phyloP scores from a whole-genome alignment of 192 early-diverging fungal species.

The Chytriomyces confervae region DNA sequence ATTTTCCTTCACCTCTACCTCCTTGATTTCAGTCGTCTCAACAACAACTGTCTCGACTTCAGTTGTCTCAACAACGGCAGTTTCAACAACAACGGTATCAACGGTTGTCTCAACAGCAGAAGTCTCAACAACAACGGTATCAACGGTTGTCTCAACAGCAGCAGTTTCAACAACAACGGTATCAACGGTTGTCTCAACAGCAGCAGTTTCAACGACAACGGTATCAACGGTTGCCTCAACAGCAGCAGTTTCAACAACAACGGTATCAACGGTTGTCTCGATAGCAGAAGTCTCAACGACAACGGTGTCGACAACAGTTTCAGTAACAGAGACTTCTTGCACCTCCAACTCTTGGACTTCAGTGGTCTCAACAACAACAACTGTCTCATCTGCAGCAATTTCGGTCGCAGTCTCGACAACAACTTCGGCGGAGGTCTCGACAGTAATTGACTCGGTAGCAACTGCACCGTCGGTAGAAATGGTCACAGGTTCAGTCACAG shows the following conservation, averaged over 20 bases:
- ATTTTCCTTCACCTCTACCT: not conserved
- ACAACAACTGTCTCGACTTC: not conserved
- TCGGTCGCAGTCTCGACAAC: slow-evolving; percentile 9
- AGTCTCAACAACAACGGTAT: too few species aligned
- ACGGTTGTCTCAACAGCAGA: not conserved
- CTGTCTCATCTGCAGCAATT: slow-evolving; percentile 1
- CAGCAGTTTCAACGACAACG: not conserved
- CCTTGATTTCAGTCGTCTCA: not conserved
- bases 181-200: not conserved
- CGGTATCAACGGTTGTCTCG: not conserved
- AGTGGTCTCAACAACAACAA: not conserved
- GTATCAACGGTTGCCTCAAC: not conserved
- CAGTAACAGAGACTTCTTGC: not conserved
- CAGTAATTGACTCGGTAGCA: not conserved
- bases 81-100: not conserved
- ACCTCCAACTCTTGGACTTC: not conserved
- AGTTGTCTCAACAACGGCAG: not conserved
- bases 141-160: not conserved
- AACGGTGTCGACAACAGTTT: not conserved
- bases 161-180: not conserved
- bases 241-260: not conserved
- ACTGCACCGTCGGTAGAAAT: not conserved
- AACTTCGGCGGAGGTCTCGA: not conserved
- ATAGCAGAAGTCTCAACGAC: not conserved
- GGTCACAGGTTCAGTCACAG: not conserved